Evolutionary conservation across 176 grass and related monocot species (phyloP), one percentile per base, ranked within the genome.

Genomic region (Oryza glaberrima): DNA sequence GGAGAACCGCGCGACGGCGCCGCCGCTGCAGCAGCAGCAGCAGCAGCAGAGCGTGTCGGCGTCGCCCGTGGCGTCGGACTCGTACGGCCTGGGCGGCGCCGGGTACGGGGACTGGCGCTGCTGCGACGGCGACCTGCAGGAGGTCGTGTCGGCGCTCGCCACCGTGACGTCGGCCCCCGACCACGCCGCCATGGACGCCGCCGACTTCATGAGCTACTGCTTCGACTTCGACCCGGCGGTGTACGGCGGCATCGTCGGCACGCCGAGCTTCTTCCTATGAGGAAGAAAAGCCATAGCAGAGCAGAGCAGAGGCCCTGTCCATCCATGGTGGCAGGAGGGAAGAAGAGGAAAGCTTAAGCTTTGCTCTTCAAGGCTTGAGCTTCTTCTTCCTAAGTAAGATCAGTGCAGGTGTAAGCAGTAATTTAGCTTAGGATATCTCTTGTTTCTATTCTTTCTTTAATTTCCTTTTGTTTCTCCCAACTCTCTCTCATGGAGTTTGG

Each of bases 51-150:
- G 72, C 60, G 48, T 87, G 13, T 72, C 86, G 46, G 58, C 73
- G 30, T 92, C 93, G 48, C 86, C 94, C 0, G 83, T 85, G 35
- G 83, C 77, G 20, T 91, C 94, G 22, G 86, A 93, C 78, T 93
- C 88, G 40, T 82, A 86, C 66, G 77, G 51, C 61, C 68, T 80
- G 36, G 38, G 25, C 9, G 38, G 25, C 9, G 34, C 70, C 14
- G 79, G 81, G 15, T 85, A 90, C 84, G 28, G 71, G 6, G 79
- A 85, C 0, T 82, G 80, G 81, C 26, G 10, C 1, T 63, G 54
- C 54, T 80, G 72, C 35, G 73, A 87, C 41, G 77, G 49, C 76
- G 90, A 92, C 8, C 74, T 92, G 8, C 78, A 77, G 23, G 92
- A 94, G 77, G 81, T 86, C 15, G 44, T 94, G 11, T 92, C 90